These are phyloP conservation scores for Cladophialophora yegresii DNA, from an alignment of 2,329 filamentous ascomycete genomes.

Conservation along the genomic window DNA sequence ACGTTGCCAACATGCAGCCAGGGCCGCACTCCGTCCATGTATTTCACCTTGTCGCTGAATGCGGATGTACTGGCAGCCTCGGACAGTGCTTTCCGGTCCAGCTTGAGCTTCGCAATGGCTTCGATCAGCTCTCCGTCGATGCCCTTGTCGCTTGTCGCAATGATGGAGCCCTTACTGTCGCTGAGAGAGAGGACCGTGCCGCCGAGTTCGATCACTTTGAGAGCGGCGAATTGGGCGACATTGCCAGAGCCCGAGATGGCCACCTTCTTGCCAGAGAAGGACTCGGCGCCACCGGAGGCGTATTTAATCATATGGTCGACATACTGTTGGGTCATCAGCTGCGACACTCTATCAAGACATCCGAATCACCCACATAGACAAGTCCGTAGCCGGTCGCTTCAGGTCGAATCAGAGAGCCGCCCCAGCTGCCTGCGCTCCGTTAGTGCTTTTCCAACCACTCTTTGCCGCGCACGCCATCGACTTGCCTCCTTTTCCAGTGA, in stretches of 20 bases:
- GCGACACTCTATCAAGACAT: not conserved
- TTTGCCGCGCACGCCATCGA: not conserved
- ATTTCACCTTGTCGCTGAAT: slow-evolving; percentile 71
- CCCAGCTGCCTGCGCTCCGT: slow-evolving; percentile 64
- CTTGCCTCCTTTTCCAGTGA: slow-evolving; percentile 83
- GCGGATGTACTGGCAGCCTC: slow-evolving; percentile 62
- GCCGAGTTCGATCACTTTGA: slow-evolving; percentile 95
- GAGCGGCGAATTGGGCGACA: slow-evolving; percentile 94
- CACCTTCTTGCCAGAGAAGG: slow-evolving; percentile 87
- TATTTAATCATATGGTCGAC: slow-evolving; percentile 94
- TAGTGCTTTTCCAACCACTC: not conserved
- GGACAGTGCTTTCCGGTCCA: slow-evolving; percentile 78
- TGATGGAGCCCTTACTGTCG: slow-evolving; percentile 82
- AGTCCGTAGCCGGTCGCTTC: slow-evolving; percentile 97
- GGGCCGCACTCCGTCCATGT: slow-evolving; percentile 81
- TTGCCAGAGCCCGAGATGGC: slow-evolving; percentile 97
- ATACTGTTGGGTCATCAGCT: slow-evolving; percentile 56
- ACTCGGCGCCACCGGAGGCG: slow-evolving; percentile 73
- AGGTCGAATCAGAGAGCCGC: slow-evolving; percentile 88
- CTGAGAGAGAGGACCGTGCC: slow-evolving; percentile 89
- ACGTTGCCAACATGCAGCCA: slow-evolving; percentile 89
- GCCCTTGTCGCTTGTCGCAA: slow-evolving; percentile 68
- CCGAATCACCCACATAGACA: slow-evolving; percentile 66
- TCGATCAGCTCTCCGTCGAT: slow-evolving; percentile 80
- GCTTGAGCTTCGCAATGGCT: slow-evolving; percentile 81